Base-by-base conservation (phyloP, 257 asterid species). In the Verbascum thapsus region DNA sequence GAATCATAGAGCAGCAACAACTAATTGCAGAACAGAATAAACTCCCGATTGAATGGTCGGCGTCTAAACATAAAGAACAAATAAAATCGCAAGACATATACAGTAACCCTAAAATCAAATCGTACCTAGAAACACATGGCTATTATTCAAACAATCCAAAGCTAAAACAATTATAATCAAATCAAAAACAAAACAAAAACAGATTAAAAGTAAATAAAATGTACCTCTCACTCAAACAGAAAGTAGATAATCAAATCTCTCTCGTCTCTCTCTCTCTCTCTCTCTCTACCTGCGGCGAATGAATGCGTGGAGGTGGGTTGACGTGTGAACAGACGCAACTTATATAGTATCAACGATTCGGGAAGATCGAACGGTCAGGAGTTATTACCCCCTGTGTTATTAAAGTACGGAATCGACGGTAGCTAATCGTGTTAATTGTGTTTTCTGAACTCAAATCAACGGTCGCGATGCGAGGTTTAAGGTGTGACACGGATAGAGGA, bases 331-430 rank as follows among this genome's bases (percentile, higher is more conserved):
- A 60, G 82, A 85, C 63, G 69, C 53, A 22, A 10, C 54, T 23
- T 26, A 48, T 19, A 64, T 18, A 18, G 48, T 26, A 26, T 22
- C 47, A 19, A 49, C 22, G 53, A 59, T 49, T 13, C 51, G 70
- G 68, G 8, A n/a, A 10, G 62, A 67, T 57, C 74, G 35, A 70
- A 82, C 83, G 88, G 87, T 58, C 22, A 56, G 47, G 63, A 78
- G 68, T 68, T 0, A 10, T 8, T 3, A 63, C 67, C 67, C 72
- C 72, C 61, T 69, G 84, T 69, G 84, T 59, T 74, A n/a, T 77
- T 56, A 1, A 22, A 16, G 41, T 17, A 41, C 55, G 10, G 53
- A 49, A 80, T 82, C 83, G 65, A 82, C 83, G 89, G 81, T 18
- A 11, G 1, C 0, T 38, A 67, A 9, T 13, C 11, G 64, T 45